These are phyloP conservation scores for Symbiodinium natans DNA, from an alignment of 73 alveolate genomes.

Conservation along the genomic window DNA sequence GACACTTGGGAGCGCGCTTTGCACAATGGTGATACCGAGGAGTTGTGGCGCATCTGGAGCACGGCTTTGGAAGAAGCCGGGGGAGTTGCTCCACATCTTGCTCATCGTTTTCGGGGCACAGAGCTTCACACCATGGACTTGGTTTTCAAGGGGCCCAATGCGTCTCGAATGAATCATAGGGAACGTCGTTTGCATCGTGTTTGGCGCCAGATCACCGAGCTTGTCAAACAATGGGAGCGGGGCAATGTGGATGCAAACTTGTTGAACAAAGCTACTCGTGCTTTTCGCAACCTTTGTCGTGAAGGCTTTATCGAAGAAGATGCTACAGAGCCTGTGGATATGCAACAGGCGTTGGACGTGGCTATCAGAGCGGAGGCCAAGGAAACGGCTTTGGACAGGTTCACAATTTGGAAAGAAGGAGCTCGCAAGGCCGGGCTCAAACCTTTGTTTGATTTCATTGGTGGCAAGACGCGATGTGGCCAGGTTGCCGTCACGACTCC, in stretches of 20 bases:
- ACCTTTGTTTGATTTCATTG: background rate
- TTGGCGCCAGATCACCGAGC: background rate
- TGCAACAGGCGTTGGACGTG: background rate
- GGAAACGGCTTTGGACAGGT: background rate
- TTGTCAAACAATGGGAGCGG: background rate
- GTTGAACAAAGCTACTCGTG: background rate
- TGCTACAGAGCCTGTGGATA: background rate
- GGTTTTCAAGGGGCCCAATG: background rate
- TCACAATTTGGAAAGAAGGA: background rate
- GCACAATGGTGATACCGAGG: background rate
- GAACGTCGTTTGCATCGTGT: background rate
- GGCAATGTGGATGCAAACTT: background rate
- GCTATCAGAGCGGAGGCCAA: background rate
- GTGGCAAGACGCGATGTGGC: background rate
- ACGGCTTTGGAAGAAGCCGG: background rate
- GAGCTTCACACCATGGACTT: too few species aligned
- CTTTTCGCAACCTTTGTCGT: background rate
- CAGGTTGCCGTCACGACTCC: background rate
- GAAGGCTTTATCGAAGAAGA: background rate
- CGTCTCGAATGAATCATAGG: background rate
- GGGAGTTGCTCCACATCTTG: background rate
- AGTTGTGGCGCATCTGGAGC: background rate
- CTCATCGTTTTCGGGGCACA: background rate
- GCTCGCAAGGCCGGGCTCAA: background rate
- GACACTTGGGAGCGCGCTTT: background rate